A percentile compares a stretch with the other conserved stretches of the same genome.
These are phyloP conservation scores for Talaromyces atroroseus DNA, from an alignment of 2,329 filamentous ascomycete genomes.

Conservation along the genomic window DNA sequence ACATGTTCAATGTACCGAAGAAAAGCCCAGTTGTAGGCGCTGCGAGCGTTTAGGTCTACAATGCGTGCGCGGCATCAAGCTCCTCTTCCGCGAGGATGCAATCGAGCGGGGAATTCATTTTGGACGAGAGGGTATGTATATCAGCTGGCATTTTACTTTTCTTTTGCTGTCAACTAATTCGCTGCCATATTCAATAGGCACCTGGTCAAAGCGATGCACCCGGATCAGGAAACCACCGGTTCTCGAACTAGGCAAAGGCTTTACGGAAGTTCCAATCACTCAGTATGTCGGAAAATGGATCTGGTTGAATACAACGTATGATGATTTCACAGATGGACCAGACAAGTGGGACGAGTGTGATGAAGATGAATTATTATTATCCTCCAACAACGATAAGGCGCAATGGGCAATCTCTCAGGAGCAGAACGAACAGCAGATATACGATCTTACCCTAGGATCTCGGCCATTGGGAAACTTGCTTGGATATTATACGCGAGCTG, in stretches of 20 bases:
- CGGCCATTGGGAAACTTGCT: conserved; percentile 4
- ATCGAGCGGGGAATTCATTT: conserved; percentile 24
- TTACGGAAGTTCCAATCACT: conserved; percentile 7
- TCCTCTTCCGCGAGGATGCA: conserved; percentile 28
- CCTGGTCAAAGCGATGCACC: conserved; percentile 12
- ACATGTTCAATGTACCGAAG: conserved; percentile 29
- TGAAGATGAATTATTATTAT: conserved; percentile 11
- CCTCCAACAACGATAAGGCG: conserved; percentile 8
- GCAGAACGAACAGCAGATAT: conserved; percentile 8
- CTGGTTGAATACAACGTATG: conserved; percentile 22
- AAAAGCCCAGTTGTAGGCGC: conserved; percentile 23
- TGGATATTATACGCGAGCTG: conserved; percentile 5
- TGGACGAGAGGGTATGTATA: conserved; percentile 19
- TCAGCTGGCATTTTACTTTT: not conserved
- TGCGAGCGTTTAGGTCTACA: conserved; percentile 22
- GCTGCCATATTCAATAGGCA: not conserved
- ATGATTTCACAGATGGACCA: conserved; percentile 15
- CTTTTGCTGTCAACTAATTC: not conserved
- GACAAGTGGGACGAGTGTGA: not conserved
- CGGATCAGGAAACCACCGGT: conserved; percentile 10
- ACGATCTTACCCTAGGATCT: not conserved
- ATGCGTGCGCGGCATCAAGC: conserved; percentile 22
- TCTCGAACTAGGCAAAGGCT: conserved; percentile 8
- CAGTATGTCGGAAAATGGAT: conserved; percentile 20
- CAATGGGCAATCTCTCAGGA: conserved; percentile 7